Evolutionary conservation across 2,329 filamentous ascomycete genomes (phyloP), one percentile per base, ranked within the genome.

Genomic region (Aspergillus transmontanensis): DNA sequence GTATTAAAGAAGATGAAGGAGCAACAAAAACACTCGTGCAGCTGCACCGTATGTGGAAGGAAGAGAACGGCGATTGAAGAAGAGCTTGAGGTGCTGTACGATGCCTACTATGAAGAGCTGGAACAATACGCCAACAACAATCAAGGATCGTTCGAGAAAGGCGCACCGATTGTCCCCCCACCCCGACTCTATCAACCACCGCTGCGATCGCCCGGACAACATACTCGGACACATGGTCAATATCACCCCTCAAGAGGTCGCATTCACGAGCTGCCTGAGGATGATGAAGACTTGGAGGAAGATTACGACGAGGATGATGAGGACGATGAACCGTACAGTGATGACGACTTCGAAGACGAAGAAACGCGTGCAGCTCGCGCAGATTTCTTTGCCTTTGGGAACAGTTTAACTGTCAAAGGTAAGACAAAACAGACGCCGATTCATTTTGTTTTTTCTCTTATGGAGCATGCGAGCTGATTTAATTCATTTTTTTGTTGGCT

Each of bases 1-100:
- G 95, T 99, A 0, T 82, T 99, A 61, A 93, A 92, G 75, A 99
- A 99, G 84, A 99, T 99, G 95, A 99, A 99, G 84, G 95, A 99
- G 79, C 95, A 99, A 79, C 95, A 99, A 79, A 98, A 98, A 80
- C 94, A 98, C 78, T 98, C 94, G 2, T 99, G 95, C 83, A 97
- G 94, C 77, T 99, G 95, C 79, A 96, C 93, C 5, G 94, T 99
- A 46, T 99, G 95, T 78, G 95, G 95, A 59, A 88, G 95, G 69
- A 99, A 99, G 82, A 89, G 95, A 59, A 97, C 91, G 14, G 95
- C 95, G 45, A 99, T 99, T 70, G 95, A 99, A 79, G 95, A 99
- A 80, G 95, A 99, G 79, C 84, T 99, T 14, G 95, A 99, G 76
- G 94, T 96, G 21, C 86, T 99, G 14, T 99, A 99, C 79, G 95